phyloP scores from a whole-genome alignment of 345 rosid genomes.

The Bretschneidera sinensis region DNA sequence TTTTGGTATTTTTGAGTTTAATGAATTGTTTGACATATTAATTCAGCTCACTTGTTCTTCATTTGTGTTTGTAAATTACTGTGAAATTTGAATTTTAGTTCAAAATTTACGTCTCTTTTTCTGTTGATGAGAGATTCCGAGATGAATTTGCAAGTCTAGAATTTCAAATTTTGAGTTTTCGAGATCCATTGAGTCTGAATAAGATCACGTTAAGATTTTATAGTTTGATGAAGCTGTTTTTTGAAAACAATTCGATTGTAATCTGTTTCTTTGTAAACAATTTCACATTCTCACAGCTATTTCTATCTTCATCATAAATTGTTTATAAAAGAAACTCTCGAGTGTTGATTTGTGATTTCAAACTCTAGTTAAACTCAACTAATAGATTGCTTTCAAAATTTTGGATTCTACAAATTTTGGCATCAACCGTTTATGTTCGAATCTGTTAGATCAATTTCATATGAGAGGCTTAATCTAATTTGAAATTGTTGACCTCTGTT shows the following conservation, averaged over 20 bases:
- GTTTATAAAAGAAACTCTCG: too few species aligned
- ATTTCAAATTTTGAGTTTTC: not conserved
- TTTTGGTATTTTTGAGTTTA: constrained; percentile 3
- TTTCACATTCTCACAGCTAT: not conserved
- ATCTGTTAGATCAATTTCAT: too few species aligned
- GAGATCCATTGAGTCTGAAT: too few species aligned
- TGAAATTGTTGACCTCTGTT: too few species aligned
- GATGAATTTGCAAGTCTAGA: too few species aligned
- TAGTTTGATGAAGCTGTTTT: too few species aligned
- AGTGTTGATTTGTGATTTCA: not conserved
- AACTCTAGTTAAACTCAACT: not conserved
- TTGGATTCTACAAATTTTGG: not conserved
- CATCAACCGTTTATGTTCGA: not conserved
- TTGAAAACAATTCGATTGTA: not conserved
- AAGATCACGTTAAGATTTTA: too few species aligned
- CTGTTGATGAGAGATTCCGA: not conserved
- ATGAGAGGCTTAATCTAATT: too few species aligned
- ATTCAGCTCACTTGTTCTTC: too few species aligned
- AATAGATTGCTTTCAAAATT: not conserved
- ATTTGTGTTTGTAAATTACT: not conserved
- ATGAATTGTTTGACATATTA: not conserved
- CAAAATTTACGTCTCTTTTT: not conserved
- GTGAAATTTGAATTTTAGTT: constrained; percentile 4
- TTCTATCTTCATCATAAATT: too few species aligned
- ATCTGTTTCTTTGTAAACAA: too few species aligned